These are phyloP conservation scores for Komagataella ulmi DNA, from an alignment of 805 yeast species.

Conservation along the genomic window DNA sequence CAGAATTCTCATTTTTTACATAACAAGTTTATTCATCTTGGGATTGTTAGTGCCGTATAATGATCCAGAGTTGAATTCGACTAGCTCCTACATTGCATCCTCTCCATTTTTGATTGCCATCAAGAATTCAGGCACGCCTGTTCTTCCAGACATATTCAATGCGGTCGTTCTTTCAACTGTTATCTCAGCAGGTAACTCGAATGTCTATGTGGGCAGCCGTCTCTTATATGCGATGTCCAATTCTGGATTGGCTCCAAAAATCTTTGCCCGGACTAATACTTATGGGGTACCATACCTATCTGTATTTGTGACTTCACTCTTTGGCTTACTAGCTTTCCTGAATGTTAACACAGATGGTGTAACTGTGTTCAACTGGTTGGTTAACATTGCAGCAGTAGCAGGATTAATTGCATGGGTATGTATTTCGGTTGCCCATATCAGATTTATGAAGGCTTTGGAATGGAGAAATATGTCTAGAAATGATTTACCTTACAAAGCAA, in stretches of 20 bases:
- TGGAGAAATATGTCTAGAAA: conserved; percentile 53
- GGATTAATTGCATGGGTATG: conserved; percentile 66
- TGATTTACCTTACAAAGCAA: conserved; percentile 61
- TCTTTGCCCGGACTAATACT: conserved; percentile 33
- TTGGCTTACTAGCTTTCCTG: conserved; percentile 55
- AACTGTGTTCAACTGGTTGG: conserved; percentile 57
- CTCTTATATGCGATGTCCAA: conserved; percentile 50
- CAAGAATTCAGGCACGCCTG: conserved; percentile 48
- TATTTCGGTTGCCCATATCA: conserved; percentile 47
- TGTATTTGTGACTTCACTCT: conserved; percentile 40
- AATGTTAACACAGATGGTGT: conserved; percentile 36
- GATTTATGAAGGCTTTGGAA: conserved; percentile 56
- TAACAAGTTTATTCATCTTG: conserved; percentile 49
- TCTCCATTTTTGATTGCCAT: conserved; percentile 70
- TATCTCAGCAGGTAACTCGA: conserved; percentile 70
- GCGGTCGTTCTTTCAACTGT: conserved; percentile 58
- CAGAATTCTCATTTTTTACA: conserved; percentile 55
- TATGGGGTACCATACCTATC: conserved; percentile 52
- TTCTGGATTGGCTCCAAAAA: conserved; percentile 40
- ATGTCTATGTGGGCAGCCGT: conserved; percentile 60
- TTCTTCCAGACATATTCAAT: conserved; percentile 57
- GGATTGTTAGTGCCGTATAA: conserved; percentile 59
- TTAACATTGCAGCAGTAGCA: conserved; percentile 65
- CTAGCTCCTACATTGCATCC: conserved; percentile 28
- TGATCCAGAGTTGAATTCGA: conserved; percentile 33